phyloP scores from a whole-genome alignment of 345 rosid genomes.

The Linum trigynum region DNA sequence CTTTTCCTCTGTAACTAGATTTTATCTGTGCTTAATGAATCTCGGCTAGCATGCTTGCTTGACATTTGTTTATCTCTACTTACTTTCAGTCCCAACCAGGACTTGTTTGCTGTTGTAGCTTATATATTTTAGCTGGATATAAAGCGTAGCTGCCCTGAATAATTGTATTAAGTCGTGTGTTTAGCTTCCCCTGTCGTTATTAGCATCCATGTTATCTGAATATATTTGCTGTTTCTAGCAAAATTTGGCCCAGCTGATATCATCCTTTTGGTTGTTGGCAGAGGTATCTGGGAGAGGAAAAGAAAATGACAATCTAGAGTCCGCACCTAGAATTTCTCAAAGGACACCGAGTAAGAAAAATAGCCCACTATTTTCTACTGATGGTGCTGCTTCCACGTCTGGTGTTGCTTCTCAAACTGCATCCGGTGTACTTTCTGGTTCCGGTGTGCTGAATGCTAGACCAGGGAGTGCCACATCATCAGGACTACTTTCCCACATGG shows the following conservation, averaged over 20 bases:
- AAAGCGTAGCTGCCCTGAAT: background rate
- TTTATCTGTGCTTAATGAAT: background rate
- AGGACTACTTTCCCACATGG: slow-evolving; percentile 84
- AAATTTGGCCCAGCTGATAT: background rate
- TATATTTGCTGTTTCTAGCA: background rate
- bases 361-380: slow-evolving; percentile 37
- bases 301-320: slow-evolving; percentile 66
- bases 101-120: background rate
- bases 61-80: too few species aligned
- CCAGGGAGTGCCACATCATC: slow-evolving; percentile 95
- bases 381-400: slow-evolving; percentile 65
- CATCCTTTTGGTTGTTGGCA: slow-evolving; percentile 24
- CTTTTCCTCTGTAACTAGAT: too few species aligned
- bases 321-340: slow-evolving; percentile 45
- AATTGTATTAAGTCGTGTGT: background rate
- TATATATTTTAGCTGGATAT: background rate
- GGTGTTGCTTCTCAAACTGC: slow-evolving; percentile 87
- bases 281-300: slow-evolving; percentile 82
- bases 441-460: slow-evolving; percentile 94
- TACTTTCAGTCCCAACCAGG: background rate
- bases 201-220: background rate
- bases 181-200: background rate
- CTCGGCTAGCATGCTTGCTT: too few species aligned
- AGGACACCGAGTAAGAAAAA: slow-evolving; percentile 58
- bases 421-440: slow-evolving; percentile 93